Conservation (phyloP, 1,139 yeast species). For the Yamadazyma epiphylla region DNA sequence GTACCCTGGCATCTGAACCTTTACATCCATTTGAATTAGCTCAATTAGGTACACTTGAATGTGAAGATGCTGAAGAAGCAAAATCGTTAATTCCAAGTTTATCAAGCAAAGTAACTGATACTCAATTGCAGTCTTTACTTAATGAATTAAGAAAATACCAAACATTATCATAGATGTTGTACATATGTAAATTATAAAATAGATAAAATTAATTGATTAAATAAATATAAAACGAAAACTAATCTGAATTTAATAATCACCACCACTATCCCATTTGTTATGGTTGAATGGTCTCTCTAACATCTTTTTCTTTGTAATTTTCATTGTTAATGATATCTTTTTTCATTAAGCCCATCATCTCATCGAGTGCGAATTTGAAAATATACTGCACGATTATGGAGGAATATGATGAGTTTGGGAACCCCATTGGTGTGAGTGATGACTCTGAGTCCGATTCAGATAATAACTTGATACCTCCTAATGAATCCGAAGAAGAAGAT, state of each 20-base stretch:
- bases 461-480: slow-evolving; percentile 8
- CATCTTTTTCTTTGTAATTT: no score
- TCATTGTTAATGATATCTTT: no score
- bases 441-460: slow-evolving; percentile 38
- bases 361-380: background rate
- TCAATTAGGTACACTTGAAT: slow-evolving; percentile 87
- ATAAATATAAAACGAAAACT: no score
- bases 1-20: slow-evolving; percentile 53
- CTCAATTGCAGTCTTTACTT: slow-evolving; percentile 79
- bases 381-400: slow-evolving; percentile 40
- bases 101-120: slow-evolving; percentile 74
- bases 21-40: slow-evolving; percentile 96
- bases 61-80: slow-evolving; percentile 98
- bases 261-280: no score
- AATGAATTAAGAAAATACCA: slow-evolving; percentile 76
- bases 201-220: no score
- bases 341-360: background rate
- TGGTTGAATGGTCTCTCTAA: no score
- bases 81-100: slow-evolving; percentile 89
- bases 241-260: no score
- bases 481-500: slow-evolving; percentile 9
- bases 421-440: slow-evolving; percentile 49
- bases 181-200: slow-evolving; percentile 1
- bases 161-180: slow-evolving; percentile 28
- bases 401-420: slow-evolving; percentile 81